Evolutionary conservation across 2,329 filamentous ascomycete genomes (phyloP).

Genomic region (Neurospora sp.): DNA sequence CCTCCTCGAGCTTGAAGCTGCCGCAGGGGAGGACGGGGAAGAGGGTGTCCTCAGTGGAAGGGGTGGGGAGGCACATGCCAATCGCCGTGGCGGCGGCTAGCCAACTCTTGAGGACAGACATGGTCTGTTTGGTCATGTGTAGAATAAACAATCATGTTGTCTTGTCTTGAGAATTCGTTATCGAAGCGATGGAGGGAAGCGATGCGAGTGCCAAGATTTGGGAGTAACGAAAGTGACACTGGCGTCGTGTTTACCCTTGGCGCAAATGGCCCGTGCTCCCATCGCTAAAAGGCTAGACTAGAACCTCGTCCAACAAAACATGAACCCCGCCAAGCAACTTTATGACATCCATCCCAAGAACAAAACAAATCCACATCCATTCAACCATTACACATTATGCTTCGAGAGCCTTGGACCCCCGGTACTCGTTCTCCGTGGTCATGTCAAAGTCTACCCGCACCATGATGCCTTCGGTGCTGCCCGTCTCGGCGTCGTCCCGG

Average conservation of each 20-base stretch:
- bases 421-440: not conserved
- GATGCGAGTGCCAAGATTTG: not conserved
- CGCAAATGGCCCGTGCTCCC: not conserved
- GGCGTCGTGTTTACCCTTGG: not conserved
- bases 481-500: not conserved
- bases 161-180: not conserved
- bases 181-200: not conserved
- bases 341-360: no score
- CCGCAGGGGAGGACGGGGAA: constrained; percentile 57
- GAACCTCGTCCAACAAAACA: not conserved
- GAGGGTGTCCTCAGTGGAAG: constrained; percentile 12
- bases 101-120: not conserved
- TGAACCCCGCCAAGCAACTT: not conserved
- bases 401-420: not conserved
- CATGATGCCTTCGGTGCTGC: constrained; percentile 1
- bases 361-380: not conserved
- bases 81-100: not conserved
- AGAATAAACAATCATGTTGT: not conserved
- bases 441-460: constrained; percentile 1
- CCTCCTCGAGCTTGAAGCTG: constrained; percentile 55
- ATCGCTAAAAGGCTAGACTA: not conserved
- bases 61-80: not conserved
- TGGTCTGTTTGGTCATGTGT: not conserved
- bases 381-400: not conserved
- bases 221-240: not conserved